phyloP scores from a whole-genome alignment of 306 rosid genomes.

The Styphnolobium japonicum region DNA sequence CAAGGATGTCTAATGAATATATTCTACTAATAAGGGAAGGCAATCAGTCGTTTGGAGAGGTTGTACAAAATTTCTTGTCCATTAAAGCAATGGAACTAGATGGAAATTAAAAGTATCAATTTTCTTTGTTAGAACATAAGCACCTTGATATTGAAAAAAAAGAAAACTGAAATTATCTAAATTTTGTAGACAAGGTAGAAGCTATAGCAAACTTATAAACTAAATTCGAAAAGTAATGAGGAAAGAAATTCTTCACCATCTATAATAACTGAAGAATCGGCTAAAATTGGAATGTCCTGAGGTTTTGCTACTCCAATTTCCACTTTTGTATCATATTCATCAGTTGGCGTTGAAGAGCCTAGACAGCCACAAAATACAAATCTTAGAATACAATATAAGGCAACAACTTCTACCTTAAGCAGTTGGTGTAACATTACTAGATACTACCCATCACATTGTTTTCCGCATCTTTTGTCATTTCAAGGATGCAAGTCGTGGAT shows the following conservation, averaged over 20 bases:
- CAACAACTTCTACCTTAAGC: not conserved
- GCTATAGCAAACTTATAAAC: not conserved
- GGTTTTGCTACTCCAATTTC: not conserved
- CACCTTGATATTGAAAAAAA: not conserved
- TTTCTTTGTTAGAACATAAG: not conserved
- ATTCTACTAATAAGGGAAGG: not conserved
- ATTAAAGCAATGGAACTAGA: not conserved
- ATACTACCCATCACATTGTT: not conserved
- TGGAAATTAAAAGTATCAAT: not conserved
- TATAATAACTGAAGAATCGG: not conserved
- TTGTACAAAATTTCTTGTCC: not conserved
- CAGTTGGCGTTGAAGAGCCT: not conserved
- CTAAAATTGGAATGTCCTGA: not conserved
- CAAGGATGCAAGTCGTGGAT: not conserved
- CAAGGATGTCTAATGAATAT: not conserved
- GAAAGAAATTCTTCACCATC: conserved; percentile 24
- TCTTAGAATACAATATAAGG: not conserved
- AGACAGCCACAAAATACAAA: not conserved
- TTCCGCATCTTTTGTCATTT: not conserved
- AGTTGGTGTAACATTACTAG: not conserved
- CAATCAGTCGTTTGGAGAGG: not conserved
- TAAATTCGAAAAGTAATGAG: not conserved
- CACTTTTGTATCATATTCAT: not conserved
- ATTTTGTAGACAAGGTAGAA: not conserved
- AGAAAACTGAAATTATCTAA: not conserved